phyloP scores from a whole-genome alignment of 495 filamentous ascomycete genomes.

The Daldinia loculata region DNA sequence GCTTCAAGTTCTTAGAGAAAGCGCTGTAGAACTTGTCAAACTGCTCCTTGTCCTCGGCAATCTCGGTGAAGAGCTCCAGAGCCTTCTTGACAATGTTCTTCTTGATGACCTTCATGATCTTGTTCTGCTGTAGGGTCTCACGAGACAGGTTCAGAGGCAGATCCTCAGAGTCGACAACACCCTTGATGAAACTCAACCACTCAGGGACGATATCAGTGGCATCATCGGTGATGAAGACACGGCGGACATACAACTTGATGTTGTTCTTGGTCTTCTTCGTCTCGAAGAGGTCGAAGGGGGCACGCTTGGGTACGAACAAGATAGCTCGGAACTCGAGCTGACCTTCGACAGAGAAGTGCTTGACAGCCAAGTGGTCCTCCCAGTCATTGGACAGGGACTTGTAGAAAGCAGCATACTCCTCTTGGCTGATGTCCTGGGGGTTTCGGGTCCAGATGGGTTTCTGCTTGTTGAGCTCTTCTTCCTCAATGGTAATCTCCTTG shows the following conservation, averaged over 20 bases:
- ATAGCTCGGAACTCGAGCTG: slow-evolving; percentile 99
- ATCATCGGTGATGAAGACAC: slow-evolving; percentile 99
- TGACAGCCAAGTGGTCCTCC: slow-evolving; percentile 99
- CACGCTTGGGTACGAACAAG: slow-evolving; percentile 99
- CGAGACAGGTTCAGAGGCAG: slow-evolving; percentile 98
- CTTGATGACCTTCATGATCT: slow-evolving; percentile 99
- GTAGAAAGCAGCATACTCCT: slow-evolving; percentile 99
- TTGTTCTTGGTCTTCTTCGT: slow-evolving; percentile 99
- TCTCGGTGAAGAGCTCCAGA: slow-evolving; percentile 98
- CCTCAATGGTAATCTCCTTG: slow-evolving; percentile 98
- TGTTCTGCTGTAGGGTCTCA: slow-evolving; percentile 99
- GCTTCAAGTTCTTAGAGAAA: slow-evolving; percentile 99
- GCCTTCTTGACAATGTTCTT: slow-evolving; percentile 99
- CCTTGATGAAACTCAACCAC: slow-evolving; percentile 99
- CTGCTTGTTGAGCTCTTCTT: slow-evolving; percentile 99
- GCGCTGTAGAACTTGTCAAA: slow-evolving; percentile 99
- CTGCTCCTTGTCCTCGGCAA: slow-evolving; percentile 98
- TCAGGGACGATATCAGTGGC: slow-evolving; percentile 98
- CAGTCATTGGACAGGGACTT: slow-evolving; percentile 99
- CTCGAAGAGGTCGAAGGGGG: slow-evolving; percentile 99
- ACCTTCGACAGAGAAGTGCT: slow-evolving; percentile 99
- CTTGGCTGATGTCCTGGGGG: slow-evolving; percentile 90
- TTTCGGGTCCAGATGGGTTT: slow-evolving; percentile 99
- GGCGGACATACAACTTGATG: slow-evolving; percentile 99
- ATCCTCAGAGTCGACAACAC: slow-evolving; percentile 99